These are phyloP conservation scores for Penicillium arizonense DNA, from an alignment of 495 filamentous ascomycete genomes.

Conservation along the genomic window DNA sequence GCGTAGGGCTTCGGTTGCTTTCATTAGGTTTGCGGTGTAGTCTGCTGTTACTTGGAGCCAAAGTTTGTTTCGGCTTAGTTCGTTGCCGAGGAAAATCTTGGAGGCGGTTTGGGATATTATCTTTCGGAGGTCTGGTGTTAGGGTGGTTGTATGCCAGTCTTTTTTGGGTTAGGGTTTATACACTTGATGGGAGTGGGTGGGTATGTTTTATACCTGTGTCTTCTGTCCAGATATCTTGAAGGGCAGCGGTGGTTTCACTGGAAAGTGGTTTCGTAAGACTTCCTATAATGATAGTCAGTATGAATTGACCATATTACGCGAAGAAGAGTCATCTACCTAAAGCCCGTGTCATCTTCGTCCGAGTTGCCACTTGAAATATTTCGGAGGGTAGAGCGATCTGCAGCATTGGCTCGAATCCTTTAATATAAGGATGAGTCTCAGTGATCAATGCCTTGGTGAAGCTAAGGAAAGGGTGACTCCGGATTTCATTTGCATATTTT, in stretches of 20 bases:
- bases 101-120: conserved; percentile 52
- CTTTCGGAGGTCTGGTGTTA: conserved; percentile 2
- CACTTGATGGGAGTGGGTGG: neutral
- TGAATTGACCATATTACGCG: neutral
- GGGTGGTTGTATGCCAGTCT: conserved; percentile 34
- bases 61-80: conserved; percentile 47
- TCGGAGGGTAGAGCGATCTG: neutral
- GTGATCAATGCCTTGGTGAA: neutral
- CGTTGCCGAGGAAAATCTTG: conserved; percentile 50
- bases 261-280: conserved; percentile 14
- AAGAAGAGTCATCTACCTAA: conserved; percentile 4
- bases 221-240: conserved; percentile 12
- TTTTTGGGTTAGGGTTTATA: neutral
- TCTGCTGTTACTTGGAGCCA: conserved; percentile 51
- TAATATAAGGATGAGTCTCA: conserved; percentile 19
- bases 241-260: conserved; percentile 9
- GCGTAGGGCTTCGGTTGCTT: conserved; percentile 13
- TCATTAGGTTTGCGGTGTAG: conserved; percentile 47
- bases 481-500: conserved; percentile 18
- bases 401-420: conserved; percentile 41
- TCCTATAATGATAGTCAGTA: neutral
- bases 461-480: conserved; percentile 12
- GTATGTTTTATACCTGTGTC: conserved; percentile 2
- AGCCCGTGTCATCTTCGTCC: conserved; percentile 18
- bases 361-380: conserved; percentile 15